Evolutionary conservation across 2,329 filamentous ascomycete genomes (phyloP).

Genomic region (Teratosphaeria epicoccoides): DNA sequence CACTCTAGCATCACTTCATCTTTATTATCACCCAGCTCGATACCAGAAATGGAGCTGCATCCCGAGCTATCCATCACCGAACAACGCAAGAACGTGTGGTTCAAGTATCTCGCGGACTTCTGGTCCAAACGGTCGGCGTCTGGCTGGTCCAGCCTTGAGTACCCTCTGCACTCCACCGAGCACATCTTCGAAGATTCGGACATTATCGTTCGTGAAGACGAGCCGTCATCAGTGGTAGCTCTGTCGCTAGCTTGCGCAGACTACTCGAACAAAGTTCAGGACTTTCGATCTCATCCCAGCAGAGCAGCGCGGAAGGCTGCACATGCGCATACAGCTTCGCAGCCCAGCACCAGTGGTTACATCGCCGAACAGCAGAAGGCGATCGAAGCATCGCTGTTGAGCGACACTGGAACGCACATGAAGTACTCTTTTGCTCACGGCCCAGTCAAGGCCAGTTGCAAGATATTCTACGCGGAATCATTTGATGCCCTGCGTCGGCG

Average conservation of each 20-base stretch:
- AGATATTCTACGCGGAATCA: conserved; percentile 96
- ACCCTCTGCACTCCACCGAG: conserved; percentile 70
- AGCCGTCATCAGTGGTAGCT: conserved; percentile 91
- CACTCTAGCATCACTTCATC: conserved; percentile 36
- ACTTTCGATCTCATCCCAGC: conserved; percentile 42
- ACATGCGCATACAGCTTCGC: conserved; percentile 15
- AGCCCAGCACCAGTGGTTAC: conserved; percentile 10
- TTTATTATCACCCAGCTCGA: conserved; percentile 43
- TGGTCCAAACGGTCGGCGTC: conserved; percentile 97
- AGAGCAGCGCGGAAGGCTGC: conserved; percentile 12
- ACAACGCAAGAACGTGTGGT: conserved; percentile 82
- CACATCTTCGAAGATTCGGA: conserved; percentile 96
- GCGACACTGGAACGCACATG: conserved; percentile 80
- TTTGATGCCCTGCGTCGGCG: conserved; percentile 91
- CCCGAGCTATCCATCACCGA: conserved; percentile 69
- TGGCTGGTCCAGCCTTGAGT: conserved; percentile 85
- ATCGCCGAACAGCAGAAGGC: conserved; percentile 49
- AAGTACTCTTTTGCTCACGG: conserved; percentile 94
- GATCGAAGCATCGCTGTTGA: conserved; percentile 74
- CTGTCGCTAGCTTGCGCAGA: conserved; percentile 82
- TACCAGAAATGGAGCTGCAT: conserved; percentile 45
- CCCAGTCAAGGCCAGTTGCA: conserved; percentile 90
- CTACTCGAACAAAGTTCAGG: conserved; percentile 68
- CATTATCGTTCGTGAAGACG: conserved; percentile 93
- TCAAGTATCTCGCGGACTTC: conserved; percentile 94